These are phyloP conservation scores for Penicillium ochrochloron DNA, from an alignment of 495 filamentous ascomycete genomes.

Conservation along the genomic window DNA sequence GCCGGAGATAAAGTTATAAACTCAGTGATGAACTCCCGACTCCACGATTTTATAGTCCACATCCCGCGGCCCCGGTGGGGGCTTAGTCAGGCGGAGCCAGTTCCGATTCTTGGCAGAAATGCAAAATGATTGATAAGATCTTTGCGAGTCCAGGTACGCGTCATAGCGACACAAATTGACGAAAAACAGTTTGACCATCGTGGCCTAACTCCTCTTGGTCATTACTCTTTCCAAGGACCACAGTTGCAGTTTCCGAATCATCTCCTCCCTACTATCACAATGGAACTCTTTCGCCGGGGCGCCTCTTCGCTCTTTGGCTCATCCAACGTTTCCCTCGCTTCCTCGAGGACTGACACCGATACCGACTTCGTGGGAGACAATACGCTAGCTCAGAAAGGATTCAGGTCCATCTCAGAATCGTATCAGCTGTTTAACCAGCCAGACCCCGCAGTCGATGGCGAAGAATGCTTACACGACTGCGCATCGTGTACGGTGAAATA, in stretches of 20 bases:
- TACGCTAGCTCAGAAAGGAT: slow-evolving; percentile 37
- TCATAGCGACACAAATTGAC: slow-evolving; percentile 7
- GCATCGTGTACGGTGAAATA: slow-evolving; percentile 77
- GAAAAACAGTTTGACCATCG: not conserved
- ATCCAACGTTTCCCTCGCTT: slow-evolving; percentile 34
- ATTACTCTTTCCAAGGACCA: no score
- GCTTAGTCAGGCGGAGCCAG: slow-evolving; percentile 31
- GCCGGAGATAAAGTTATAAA: not conserved
- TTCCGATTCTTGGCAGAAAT: slow-evolving; percentile 32
- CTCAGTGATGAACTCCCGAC: no score
- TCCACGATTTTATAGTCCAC: not conserved
- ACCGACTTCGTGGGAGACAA: slow-evolving; percentile 32
- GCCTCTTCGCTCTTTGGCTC: slow-evolving; percentile 42
- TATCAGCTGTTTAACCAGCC: slow-evolving; percentile 56
- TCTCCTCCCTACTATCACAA: slow-evolving; percentile 14
- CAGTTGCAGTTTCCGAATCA: not conserved
- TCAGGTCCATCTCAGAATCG: slow-evolving; percentile 41
- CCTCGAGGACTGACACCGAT: slow-evolving; percentile 34
- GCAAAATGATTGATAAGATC: slow-evolving; percentile 44
- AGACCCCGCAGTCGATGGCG: slow-evolving; percentile 75
- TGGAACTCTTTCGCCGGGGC: slow-evolving; percentile 47
- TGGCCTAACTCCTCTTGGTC: no score
- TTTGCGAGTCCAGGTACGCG: slow-evolving; percentile 7
- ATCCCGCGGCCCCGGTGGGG: slow-evolving; percentile 20
- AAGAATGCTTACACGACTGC: slow-evolving; percentile 91